A percentile compares a stretch with the other conserved stretches of the same genome.
phyloP scores from a whole-genome alignment of 352 stramenopile genomes.

The Elongisporangium senticosum region DNA sequence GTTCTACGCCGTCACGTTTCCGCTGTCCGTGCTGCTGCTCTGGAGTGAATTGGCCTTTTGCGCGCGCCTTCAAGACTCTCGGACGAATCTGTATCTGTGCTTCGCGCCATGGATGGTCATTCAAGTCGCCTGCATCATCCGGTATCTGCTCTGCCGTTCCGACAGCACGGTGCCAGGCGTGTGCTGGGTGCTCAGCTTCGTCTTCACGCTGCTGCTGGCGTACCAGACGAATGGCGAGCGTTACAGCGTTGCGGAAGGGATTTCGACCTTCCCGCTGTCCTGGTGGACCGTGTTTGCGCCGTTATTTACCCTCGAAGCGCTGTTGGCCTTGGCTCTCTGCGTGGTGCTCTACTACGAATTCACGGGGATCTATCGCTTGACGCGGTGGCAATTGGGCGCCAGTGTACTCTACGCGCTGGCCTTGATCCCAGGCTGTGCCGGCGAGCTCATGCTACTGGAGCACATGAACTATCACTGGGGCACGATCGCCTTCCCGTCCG shows the following conservation, averaged over 20 bases:
- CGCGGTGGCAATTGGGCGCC: constrained; percentile 60
- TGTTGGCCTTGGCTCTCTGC: constrained; percentile 46
- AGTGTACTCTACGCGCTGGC: constrained; percentile 71
- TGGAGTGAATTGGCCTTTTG: constrained; percentile 84
- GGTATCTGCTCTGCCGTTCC: constrained; percentile 75
- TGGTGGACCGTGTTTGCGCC: constrained; percentile 70
- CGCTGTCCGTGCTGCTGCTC: constrained; percentile 61
- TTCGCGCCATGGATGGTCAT: constrained; percentile 79
- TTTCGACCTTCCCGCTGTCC: constrained; percentile 36
- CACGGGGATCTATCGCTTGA: constrained; percentile 69
- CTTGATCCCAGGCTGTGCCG: constrained; percentile 46
- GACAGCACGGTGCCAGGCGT: constrained; percentile 68
- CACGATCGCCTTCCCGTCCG: constrained; percentile 66
- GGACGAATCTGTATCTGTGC: constrained; percentile 72
- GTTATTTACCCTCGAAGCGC: constrained; percentile 56
- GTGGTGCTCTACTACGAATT: constrained; percentile 81
- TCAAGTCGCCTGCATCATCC: constrained; percentile 71
- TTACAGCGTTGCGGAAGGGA: constrained; percentile 15
- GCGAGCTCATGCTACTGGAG: constrained; percentile 75
- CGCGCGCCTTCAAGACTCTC: constrained; percentile 47
- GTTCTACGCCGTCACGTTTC: constrained; percentile 69
- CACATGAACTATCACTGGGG: constrained; percentile 70
- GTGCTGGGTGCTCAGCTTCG: constrained; percentile 74
- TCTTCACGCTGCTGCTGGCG: constrained; percentile 72
- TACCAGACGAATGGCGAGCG: constrained; percentile 67